These are phyloP conservation scores for Lachnellula suecica DNA, from an alignment of 2,329 filamentous ascomycete genomes.

Conservation along the genomic window DNA sequence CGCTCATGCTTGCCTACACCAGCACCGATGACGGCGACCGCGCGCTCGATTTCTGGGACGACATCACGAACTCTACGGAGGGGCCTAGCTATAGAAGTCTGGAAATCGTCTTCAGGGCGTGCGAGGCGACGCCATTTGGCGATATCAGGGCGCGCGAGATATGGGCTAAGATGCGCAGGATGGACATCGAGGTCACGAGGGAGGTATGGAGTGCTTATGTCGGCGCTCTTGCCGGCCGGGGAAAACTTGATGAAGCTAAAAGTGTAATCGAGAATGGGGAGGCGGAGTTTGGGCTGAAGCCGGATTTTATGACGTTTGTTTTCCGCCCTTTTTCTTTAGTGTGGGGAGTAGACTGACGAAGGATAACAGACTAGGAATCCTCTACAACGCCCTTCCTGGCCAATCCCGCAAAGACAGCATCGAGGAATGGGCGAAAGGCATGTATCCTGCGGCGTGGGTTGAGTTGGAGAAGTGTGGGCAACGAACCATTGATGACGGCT, in stretches of 20 bases:
- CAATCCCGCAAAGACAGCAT: constrained; percentile 66
- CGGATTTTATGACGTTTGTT: constrained; percentile 65
- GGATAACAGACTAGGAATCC: constrained; percentile 61
- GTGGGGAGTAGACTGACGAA: constrained; percentile 7
- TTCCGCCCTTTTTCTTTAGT: neutral
- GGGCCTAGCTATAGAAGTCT: constrained; percentile 83
- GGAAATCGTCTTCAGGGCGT: constrained; percentile 76
- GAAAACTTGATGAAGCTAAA: constrained; percentile 66
- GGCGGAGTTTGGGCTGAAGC: constrained; percentile 61
- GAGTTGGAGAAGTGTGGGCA: constrained; percentile 45
- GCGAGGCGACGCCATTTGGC: constrained; percentile 61
- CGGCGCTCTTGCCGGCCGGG: constrained; percentile 72
- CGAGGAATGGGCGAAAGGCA: constrained; percentile 69
- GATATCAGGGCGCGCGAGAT: constrained; percentile 63
- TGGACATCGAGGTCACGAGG: constrained; percentile 77
- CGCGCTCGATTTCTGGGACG: constrained; percentile 78
- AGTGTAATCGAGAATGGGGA: constrained; percentile 66
- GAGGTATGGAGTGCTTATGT: constrained; percentile 75
- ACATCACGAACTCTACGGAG: constrained; percentile 80
- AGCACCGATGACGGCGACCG: constrained; percentile 63
- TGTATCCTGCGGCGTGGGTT: constrained; percentile 69
- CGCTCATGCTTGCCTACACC: constrained; percentile 83
- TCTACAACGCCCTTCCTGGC: constrained; percentile 72
- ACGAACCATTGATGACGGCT: constrained; percentile 26
- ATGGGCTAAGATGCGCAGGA: constrained; percentile 68